phyloP scores from a whole-genome alignment of 2,329 filamentous ascomycete species.

The Aspergillus bombycis region DNA sequence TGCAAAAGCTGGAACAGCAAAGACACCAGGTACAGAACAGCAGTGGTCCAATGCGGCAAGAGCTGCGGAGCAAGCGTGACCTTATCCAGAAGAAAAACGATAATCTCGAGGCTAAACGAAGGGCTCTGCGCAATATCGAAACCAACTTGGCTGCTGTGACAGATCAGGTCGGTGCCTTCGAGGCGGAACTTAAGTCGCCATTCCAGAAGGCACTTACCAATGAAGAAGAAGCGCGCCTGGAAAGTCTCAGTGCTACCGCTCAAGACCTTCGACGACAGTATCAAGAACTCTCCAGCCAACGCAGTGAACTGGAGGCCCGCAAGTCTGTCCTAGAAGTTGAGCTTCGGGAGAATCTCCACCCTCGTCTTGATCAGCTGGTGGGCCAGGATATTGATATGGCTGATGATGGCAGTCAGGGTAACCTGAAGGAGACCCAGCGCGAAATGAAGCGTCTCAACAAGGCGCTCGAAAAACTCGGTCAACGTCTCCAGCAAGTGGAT shows the following conservation, averaged over 20 bases:
- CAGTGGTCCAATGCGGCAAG: constrained; percentile 76
- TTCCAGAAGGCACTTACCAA: constrained; percentile 88
- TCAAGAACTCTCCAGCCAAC: constrained; percentile 71
- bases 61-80: constrained; percentile 74
- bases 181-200: constrained; percentile 78
- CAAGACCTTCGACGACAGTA: constrained; percentile 77
- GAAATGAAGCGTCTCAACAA: constrained; percentile 79
- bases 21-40: constrained; percentile 77
- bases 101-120: constrained; percentile 72
- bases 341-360: constrained; percentile 83
- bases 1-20: constrained; percentile 80
- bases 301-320: constrained; percentile 75
- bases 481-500: constrained; percentile 75
- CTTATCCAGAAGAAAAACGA: constrained; percentile 74
- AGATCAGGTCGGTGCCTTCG: constrained; percentile 74
- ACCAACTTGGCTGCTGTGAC: constrained; percentile 74
- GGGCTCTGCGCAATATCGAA: constrained; percentile 68
- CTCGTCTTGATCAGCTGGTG: constrained; percentile 83
- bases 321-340: constrained; percentile 87
- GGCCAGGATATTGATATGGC: constrained; percentile 70
- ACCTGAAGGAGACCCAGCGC: constrained; percentile 75
- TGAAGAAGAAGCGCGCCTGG: constrained; percentile 81
- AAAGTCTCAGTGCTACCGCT: constrained; percentile 68
- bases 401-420: constrained; percentile 62
- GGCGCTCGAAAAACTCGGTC: constrained; percentile 66